Evolutionary conservation across 257 asterid species (phyloP), one percentile per base, ranked within the genome.

Genomic region (Nicotiana knightiana): DNA sequence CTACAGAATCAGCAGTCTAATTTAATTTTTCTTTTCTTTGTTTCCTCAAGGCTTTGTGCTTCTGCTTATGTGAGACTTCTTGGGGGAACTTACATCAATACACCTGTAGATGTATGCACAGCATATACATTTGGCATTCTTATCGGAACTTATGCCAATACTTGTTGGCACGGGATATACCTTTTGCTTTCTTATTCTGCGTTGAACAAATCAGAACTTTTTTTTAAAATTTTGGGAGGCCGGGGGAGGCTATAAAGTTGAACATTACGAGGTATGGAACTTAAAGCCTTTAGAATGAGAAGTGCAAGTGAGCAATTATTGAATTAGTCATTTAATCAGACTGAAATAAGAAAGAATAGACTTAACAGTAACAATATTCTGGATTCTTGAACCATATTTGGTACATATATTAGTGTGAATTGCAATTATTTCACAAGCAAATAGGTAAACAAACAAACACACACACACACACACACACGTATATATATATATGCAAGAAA

Each of bases 201-300:
- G 3, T 39, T 9, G 59, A 70, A 70, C 46, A 70, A 70, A 11
- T 43, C 78, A 70, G 37, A 43, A 21, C 78, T 43, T 65, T 65
- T 30, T 65, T 65, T 30, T 0, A 5, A 46, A 53, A 53, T 11
- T 53, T 30, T 30, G 71, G 48, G 24, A 65, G 73, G 21, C 5
- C 15, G 32, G 46, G 46, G 48, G n/a, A 43, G 37, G 21, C 24
- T 39, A 70, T 65, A 43, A 70, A 70, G 55, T 17, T 35, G 53
- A 65, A 64, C n/a, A 4, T 64, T 17, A 64, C 6, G 54, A 67
- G 32, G 55, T 37, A 18, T 3, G 17, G 76, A 37, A 53, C 16
- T 67, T 26, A 67, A 17, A 35, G 76, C 76, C 57, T 67, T 68
- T 68, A 43, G 77, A 68, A 68, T 68, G 77, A 68, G 33, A 68